A percentile compares a stretch with the other conserved stretches of the same genome.
phyloP scores from a whole-genome alignment of 2,329 filamentous ascomycete species.

The Microsporum ferrugineum region DNA sequence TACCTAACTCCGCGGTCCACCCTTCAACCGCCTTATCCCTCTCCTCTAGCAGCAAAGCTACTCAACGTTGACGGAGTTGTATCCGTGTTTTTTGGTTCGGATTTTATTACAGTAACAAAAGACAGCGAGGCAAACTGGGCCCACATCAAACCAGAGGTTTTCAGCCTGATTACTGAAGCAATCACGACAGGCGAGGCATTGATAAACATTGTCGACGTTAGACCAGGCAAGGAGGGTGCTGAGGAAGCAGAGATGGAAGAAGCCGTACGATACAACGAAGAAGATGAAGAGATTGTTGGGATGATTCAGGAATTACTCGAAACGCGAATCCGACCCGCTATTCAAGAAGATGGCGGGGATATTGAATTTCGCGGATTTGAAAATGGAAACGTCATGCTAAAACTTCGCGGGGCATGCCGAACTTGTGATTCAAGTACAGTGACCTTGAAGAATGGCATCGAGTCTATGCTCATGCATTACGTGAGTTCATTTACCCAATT shows the following conservation, averaged over 20 bases:
- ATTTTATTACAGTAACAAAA: slow-evolving; percentile 97
- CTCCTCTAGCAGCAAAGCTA: slow-evolving; percentile 77
- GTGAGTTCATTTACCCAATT: slow-evolving; percentile 43
- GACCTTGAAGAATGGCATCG: slow-evolving; percentile 93
- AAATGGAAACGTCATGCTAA: slow-evolving; percentile 71
- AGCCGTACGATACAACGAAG: slow-evolving; percentile 70
- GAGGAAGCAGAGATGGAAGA: slow-evolving; percentile 40
- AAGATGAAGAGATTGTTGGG: slow-evolving; percentile 84
- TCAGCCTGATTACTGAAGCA: slow-evolving; percentile 85
- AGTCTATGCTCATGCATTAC: slow-evolving; percentile 96
- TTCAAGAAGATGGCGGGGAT: slow-evolving; percentile 95
- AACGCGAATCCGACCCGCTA: slow-evolving; percentile 85
- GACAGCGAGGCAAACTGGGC: slow-evolving; percentile 80
- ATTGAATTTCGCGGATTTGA: slow-evolving; percentile 91
- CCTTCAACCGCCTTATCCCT: slow-evolving; percentile 77
- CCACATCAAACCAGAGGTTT: slow-evolving; percentile 89
- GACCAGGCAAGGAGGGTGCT: slow-evolving; percentile 35
- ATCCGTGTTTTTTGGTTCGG: slow-evolving; percentile 81
- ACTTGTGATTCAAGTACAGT: slow-evolving; percentile 96
- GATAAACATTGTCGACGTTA: slow-evolving; percentile 58
- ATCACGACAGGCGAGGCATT: slow-evolving; percentile 73
- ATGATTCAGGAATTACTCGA: slow-evolving; percentile 99
- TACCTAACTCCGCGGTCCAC: slow-evolving; percentile 84
- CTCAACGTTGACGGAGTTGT: slow-evolving; percentile 93
- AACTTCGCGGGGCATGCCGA: slow-evolving; percentile 82